A percentile compares a stretch with the other conserved stretches of the same genome.
These are phyloP conservation scores for Scheffersomyces coipomensis DNA, from an alignment of 805 yeast genomes.

Conservation along the genomic window DNA sequence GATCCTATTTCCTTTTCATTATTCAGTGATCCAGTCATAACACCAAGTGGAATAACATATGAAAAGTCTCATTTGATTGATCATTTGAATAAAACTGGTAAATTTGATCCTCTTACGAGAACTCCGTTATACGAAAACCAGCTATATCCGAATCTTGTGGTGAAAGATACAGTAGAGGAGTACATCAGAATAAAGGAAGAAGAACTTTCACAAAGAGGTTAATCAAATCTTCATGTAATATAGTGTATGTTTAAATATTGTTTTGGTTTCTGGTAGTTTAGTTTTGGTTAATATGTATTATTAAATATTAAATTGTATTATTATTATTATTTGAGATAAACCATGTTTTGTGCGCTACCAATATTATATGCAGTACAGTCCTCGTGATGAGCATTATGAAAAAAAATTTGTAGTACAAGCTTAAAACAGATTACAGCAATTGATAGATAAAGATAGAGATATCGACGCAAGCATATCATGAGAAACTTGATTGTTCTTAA, in stretches of 20 bases:
- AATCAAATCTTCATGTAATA: no score
- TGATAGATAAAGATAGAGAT: neutral
- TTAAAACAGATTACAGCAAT: neutral
- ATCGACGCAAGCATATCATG: conserved; percentile 26
- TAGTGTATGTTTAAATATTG: no score
- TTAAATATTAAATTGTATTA: neutral
- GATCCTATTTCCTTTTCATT: conserved; percentile 44
- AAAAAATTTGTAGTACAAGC: neutral
- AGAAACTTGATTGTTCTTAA: conserved; percentile 52
- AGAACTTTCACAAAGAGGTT: neutral
- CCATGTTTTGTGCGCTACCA: neutral
- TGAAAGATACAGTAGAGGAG: conserved; percentile 36
- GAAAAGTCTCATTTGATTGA: conserved; percentile 39
- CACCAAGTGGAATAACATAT: conserved; percentile 42
- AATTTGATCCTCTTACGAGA: conserved; percentile 43
- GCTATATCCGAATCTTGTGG: conserved; percentile 38
- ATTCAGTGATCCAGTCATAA: conserved; percentile 43
- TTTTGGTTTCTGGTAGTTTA: no score
- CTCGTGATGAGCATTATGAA: neutral
- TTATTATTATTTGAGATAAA: neutral
- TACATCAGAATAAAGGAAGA: conserved; percentile 9
- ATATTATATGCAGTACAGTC: neutral
- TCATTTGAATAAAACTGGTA: conserved; percentile 29
- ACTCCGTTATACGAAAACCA: conserved; percentile 29
- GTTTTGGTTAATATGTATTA: neutral